A percentile compares a stretch with the other conserved stretches of the same genome.
phyloP scores from a whole-genome alignment of 2,329 filamentous ascomycete genomes.

The Trichophyton benhamiae region DNA sequence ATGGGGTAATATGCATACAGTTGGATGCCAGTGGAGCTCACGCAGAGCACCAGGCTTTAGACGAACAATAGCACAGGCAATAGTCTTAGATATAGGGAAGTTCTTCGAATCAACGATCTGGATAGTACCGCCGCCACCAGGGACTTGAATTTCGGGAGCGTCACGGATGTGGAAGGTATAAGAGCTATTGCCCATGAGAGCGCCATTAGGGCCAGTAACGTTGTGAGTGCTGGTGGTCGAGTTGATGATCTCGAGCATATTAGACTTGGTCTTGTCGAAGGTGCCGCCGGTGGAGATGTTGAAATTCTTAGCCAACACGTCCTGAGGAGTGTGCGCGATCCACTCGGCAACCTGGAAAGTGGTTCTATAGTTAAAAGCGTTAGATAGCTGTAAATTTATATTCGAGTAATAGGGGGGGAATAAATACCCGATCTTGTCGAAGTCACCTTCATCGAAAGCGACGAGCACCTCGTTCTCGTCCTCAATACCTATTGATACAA shows the following conservation, averaged over 20 bases:
- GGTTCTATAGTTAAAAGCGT: constrained; percentile 32
- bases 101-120: constrained; percentile 55
- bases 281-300: constrained; percentile 47
- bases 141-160: constrained; percentile 44
- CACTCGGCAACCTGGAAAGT: constrained; percentile 63
- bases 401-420: not conserved
- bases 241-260: constrained; percentile 49
- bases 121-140: constrained; percentile 50
- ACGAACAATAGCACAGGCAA: constrained; percentile 52
- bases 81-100: constrained; percentile 53
- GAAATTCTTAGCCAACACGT: constrained; percentile 57
- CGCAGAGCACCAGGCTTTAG: constrained; percentile 51
- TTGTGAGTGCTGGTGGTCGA: constrained; percentile 39
- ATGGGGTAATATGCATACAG: constrained; percentile 33
- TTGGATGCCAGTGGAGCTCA: constrained; percentile 60
- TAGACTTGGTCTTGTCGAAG: constrained; percentile 44
- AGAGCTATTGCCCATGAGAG: constrained; percentile 45
- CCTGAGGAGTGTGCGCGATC: constrained; percentile 53
- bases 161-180: constrained; percentile 50
- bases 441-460: constrained; percentile 55
- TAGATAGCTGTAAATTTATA: not conserved
- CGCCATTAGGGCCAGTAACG: constrained; percentile 36
- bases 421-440: constrained; percentile 47
- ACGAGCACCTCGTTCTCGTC: constrained; percentile 57
- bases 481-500: constrained; percentile 33